Evolutionary conservation across 169 alveolate species (phyloP).

Genomic region (Eimeria brunetti): DNA sequence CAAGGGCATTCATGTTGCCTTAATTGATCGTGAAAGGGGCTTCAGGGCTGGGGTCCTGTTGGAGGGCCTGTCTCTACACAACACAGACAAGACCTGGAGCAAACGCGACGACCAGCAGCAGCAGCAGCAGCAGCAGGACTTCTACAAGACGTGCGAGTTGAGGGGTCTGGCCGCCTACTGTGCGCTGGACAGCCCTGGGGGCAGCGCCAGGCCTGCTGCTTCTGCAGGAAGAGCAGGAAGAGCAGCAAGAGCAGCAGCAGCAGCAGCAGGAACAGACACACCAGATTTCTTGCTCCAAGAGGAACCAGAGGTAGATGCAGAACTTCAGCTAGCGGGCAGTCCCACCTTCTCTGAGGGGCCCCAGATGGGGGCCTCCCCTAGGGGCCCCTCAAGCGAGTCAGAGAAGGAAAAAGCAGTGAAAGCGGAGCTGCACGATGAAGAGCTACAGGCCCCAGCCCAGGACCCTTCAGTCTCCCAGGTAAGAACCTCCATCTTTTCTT

Average conservation of each 20-base stretch:
- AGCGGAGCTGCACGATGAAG: conserved; percentile 63
- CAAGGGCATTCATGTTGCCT: conserved; percentile 88
- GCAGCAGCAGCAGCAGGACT: conserved; percentile 29
- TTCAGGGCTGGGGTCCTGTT: conserved; percentile 84
- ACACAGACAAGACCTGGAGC: conserved; percentile 67
- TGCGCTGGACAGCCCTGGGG: conserved; percentile 11
- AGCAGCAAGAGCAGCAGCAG: conserved; percentile 26
- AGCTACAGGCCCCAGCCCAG: not conserved
- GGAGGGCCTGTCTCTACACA: conserved; percentile 60
- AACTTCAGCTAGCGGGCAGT: not conserved
- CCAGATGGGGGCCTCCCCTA: conserved; percentile 10
- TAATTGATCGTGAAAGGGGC: conserved; percentile 84
- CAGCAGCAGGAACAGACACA: conserved; percentile 22
- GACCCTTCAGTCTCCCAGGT: conserved; percentile 34
- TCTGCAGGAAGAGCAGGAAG: not conserved
- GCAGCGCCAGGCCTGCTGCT: not conserved
- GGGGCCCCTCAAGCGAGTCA: not conserved
- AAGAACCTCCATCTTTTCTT: no score
- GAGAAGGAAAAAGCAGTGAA: not conserved
- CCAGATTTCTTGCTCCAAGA: conserved; percentile 2
- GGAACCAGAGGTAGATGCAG: conserved; percentile 49
- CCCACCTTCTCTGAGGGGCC: conserved; percentile 1
- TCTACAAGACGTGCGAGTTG: conserved; percentile 77
- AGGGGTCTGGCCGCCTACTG: conserved; percentile 75
- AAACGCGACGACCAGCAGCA: not conserved